These are phyloP conservation scores for Pittosporum tobira DNA, from an alignment of 129 eudicot genomes.

Conservation along the genomic window DNA sequence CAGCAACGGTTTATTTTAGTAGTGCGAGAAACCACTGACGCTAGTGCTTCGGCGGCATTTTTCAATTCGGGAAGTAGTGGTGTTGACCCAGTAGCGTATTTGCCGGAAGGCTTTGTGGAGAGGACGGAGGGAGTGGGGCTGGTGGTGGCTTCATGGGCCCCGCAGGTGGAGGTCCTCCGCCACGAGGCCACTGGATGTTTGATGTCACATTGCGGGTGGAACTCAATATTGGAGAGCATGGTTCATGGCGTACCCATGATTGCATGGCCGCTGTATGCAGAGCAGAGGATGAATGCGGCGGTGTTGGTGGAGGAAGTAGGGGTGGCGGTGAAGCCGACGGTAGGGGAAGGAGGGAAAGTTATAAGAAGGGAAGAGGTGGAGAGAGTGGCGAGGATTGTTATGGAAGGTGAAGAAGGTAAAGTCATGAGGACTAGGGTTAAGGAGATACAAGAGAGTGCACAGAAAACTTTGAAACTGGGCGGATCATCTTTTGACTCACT, in stretches of 20 bases:
- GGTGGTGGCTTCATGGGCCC: constrained; percentile 51
- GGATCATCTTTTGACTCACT: constrained; percentile 29
- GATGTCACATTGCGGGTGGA: constrained; percentile 66
- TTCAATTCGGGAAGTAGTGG: constrained; percentile 18
- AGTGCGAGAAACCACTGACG: constrained; percentile 30
- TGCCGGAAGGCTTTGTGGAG: constrained; percentile 44
- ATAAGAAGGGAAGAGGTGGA: constrained; percentile 34
- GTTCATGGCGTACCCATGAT: constrained; percentile 51
- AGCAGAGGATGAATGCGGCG: constrained; percentile 53
- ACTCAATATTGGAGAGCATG: constrained; percentile 43
- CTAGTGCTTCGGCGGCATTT: constrained; percentile 5
- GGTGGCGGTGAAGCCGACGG: constrained; percentile 36
- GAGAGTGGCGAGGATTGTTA: constrained; percentile 34
- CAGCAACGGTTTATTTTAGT: constrained; percentile 36
- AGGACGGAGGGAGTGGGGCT: constrained; percentile 33
- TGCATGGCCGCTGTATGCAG: constrained; percentile 57
- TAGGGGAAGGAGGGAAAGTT: constrained; percentile 18
- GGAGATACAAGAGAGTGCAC: constrained; percentile 30
- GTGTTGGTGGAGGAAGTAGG: constrained; percentile 31
- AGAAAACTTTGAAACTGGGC: constrained; percentile 13
- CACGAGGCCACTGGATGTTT: constrained; percentile 41
- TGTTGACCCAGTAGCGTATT: constrained; percentile 17
- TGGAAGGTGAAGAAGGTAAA: constrained; percentile 46
- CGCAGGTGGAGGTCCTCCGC: constrained; percentile 36
- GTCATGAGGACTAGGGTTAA: constrained; percentile 25